Conservation (phyloP, 2,329 filamentous ascomycete genomes). For the Hypomyces rosellus region DNA sequence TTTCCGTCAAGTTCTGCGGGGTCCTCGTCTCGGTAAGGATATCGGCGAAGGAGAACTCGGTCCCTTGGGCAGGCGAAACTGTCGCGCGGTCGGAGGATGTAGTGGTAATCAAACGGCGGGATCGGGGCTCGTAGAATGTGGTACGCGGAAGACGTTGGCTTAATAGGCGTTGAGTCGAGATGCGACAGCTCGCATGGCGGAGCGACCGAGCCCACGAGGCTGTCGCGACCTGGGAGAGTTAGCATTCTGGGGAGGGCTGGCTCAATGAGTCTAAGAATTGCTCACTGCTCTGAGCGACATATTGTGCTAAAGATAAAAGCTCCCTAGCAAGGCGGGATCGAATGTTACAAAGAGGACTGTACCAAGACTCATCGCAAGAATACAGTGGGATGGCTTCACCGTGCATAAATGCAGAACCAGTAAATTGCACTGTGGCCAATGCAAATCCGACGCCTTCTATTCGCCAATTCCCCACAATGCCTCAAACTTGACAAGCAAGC, state of each 20-base stretch:
- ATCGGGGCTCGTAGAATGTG: not conserved
- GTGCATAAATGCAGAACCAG: not conserved
- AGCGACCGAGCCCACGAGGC: conserved; percentile 1
- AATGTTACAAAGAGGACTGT: not conserved
- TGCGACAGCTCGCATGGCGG: conserved; percentile 2
- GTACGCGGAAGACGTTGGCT: not conserved
- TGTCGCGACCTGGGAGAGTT: not conserved
- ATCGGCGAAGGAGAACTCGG: conserved; percentile 1
- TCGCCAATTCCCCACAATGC: not conserved
- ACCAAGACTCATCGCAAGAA: conserved; percentile 1
- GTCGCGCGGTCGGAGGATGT: conserved; percentile 1
- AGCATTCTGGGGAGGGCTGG: not conserved
- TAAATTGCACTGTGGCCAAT: not conserved
- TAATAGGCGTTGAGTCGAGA: conserved; percentile 1
- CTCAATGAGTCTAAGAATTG: not conserved
- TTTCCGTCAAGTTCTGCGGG: conserved; percentile 82
- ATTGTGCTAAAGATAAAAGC: not conserved
- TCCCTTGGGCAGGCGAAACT: not conserved
- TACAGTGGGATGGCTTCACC: not conserved
- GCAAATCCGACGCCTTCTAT: not conserved
- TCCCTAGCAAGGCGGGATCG: not conserved
- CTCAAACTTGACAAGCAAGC: not conserved
- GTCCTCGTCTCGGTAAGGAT: not conserved
- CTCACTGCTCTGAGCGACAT: conserved; percentile 1
- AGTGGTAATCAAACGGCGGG: conserved; percentile 1